Base-by-base conservation (phyloP, 1,284 basidiomycete genomes). In the Bondarzewia mesenterica region DNA sequence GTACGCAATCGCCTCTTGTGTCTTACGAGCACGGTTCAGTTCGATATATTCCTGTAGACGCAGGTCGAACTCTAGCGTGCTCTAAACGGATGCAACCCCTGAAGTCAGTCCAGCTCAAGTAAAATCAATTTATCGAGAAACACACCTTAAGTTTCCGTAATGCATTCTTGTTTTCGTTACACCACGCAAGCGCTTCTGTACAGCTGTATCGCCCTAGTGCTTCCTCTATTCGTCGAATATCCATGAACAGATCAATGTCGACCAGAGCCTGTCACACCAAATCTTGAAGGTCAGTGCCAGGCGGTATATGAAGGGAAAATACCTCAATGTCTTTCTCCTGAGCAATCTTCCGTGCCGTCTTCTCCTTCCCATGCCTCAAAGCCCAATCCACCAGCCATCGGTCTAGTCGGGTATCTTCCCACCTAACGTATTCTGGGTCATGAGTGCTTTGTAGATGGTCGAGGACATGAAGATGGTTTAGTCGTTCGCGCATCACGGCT, bases 31-130 rank as follows among this genome's bases (percentile, higher is more conserved):
- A 38, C 93, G 74, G 32, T 84, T 81, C 7, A 98, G 75, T 66
- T 99, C 96, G 58, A 99, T 92, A 63, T 89, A 98, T 67, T 98
- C 93, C 67, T 99, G 96, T 41, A 97, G 72, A 18, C 96, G 81
- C 25, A 99, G 78, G 51, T 94, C 89, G 64, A 98, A 97, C 69
- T 99, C 96, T 40, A 99, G 78, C 14, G 92, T 86, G 66, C 88
- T 93, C 90, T 95, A 66, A 32, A 50, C 48, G 47, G 47, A 53
- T 51, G 52, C 10, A 10, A 12, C 20, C 4, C 29, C 52, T n/a
- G 1, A 32, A 4, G n/a, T 32, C n/a, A 32, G 10, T 32, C 29
- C 52, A 50, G 48, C 7, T 15, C 12, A 41, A 45, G 18, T 52
- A 26, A 41, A 37, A 39, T 18, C 20, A 43, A 51, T 2, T 22